These are phyloP conservation scores for Termitomyces sp. DNA, from an alignment of 768 basidiomycete species.

Conservation along the genomic window DNA sequence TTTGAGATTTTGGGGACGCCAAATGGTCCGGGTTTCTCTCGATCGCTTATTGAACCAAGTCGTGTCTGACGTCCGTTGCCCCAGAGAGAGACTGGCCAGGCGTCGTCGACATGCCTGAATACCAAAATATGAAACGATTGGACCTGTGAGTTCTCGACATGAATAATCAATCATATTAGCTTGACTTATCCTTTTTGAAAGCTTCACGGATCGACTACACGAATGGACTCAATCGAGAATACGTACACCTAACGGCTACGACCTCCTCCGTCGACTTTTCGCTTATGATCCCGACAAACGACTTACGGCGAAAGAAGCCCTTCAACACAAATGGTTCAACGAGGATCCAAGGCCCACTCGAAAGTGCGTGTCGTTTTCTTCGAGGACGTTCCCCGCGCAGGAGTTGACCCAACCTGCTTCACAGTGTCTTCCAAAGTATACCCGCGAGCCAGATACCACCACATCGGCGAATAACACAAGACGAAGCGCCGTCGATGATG, in stretches of 20 bases:
- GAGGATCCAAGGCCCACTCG: constrained; percentile 83
- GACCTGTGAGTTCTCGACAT: constrained; percentile 49
- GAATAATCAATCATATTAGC: neutral
- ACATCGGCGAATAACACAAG: constrained; percentile 83
- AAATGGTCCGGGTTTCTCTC: constrained; percentile 60
- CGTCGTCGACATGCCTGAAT: constrained; percentile 83
- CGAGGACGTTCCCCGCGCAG: neutral
- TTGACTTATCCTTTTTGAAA: neutral
- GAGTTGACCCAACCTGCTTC: neutral
- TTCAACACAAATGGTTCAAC: constrained; percentile 87
- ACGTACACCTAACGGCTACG: constrained; percentile 59
- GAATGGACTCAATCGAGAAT: constrained; percentile 76
- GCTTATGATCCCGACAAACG: constrained; percentile 87
- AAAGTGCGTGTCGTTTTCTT: constrained; percentile 53
- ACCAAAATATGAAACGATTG: constrained; percentile 72
- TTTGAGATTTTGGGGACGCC: constrained; percentile 92
- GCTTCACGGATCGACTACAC: constrained; percentile 50
- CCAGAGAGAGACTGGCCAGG: constrained; percentile 87
- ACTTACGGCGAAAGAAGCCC: constrained; percentile 75
- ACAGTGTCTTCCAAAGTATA: constrained; percentile 71
- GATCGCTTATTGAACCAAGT: neutral
- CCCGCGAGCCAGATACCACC: constrained; percentile 71
- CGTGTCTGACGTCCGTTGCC: constrained; percentile 3
- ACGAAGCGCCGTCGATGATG: constrained; percentile 88
- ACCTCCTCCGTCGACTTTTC: constrained; percentile 83